Percentiles rank a stretch among this genome's conserved stretches.
These are phyloP conservation scores for Colletotrichum neosansevieriae DNA, from an alignment of 2,329 filamentous ascomycete species.

Conservation along the genomic window DNA sequence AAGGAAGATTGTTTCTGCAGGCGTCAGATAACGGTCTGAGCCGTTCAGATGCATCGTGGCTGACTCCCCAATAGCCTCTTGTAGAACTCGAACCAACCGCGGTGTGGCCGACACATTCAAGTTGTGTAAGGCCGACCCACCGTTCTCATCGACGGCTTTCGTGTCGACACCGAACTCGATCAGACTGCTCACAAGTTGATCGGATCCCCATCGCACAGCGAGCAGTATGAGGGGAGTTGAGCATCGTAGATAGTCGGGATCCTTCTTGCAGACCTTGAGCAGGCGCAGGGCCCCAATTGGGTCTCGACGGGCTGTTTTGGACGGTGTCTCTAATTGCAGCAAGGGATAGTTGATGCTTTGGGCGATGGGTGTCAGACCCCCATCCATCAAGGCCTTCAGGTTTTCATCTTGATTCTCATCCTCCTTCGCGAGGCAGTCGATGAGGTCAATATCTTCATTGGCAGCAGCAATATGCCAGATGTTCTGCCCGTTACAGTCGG, in stretches of 20 bases:
- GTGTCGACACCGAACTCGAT: constrained; percentile 41
- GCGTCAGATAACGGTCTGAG: constrained; percentile 40
- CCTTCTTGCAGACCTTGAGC: constrained; percentile 2
- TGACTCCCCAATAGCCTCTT: constrained; percentile 40
- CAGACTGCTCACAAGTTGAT: constrained; percentile 42
- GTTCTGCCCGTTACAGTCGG: constrained; percentile 49
- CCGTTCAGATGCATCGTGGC: too few relatives aligned
- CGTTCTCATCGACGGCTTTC: constrained; percentile 30
- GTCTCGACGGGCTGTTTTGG: too few relatives aligned
- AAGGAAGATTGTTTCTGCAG: constrained; percentile 48
- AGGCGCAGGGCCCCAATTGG: constrained; percentile 12
- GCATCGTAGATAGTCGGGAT: constrained; percentile 19
- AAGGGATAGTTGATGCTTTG: constrained; percentile 45
- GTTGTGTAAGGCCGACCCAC: constrained; percentile 42
- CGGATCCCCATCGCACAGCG: constrained; percentile 47
- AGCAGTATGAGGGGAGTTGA: constrained; percentile 33
- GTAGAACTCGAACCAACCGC: constrained; percentile 44
- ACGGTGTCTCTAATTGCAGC: background rate
- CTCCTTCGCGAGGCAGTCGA: constrained; percentile 48
- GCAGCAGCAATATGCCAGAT: constrained; percentile 55
- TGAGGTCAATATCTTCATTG: constrained; percentile 47
- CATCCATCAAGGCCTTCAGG: constrained; percentile 41
- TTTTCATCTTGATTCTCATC: constrained; percentile 48
- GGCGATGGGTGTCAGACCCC: constrained; percentile 48
- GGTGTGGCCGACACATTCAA: constrained; percentile 45